Evolutionary conservation across 2,329 filamentous ascomycete species (phyloP).

Genomic region (Colletotrichum echinochloae): DNA sequence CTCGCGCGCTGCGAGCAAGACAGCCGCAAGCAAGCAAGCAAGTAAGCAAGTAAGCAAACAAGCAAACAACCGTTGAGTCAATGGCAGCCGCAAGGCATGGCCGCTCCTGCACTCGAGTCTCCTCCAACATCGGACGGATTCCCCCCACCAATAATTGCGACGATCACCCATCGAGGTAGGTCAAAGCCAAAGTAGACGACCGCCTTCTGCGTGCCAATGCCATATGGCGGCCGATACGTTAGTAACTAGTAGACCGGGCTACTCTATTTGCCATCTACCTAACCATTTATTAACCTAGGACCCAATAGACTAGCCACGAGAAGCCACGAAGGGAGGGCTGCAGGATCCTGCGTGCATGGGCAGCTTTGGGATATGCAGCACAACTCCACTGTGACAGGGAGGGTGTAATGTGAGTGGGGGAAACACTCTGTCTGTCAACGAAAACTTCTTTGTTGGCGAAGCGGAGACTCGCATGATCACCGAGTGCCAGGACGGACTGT

Average conservation of each 20-base stretch:
- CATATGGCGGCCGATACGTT: slow-evolving; percentile 8
- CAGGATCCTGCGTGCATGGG: neutral
- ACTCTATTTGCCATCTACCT: neutral
- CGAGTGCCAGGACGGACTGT: neutral
- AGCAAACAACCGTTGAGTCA: slow-evolving; percentile 5
- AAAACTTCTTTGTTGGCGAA: neutral
- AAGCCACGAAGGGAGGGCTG: neutral
- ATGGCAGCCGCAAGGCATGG: neutral
- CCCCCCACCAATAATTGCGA: neutral
- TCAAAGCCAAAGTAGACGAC: neutral
- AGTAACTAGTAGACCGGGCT: neutral
- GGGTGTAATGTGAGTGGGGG: neutral
- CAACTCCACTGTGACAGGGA: neutral
- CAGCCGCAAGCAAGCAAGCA: slow-evolving; percentile 24
- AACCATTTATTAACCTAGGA: neutral
- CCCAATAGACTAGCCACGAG: neutral
- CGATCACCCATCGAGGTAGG: neutral
- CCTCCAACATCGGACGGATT: neutral
- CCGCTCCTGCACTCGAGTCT: neutral
- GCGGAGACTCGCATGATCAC: neutral
- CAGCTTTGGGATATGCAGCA: neutral
- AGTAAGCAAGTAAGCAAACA: no score
- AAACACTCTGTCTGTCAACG: neutral
- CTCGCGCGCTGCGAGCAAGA: neutral
- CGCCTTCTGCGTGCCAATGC: neutral